Conservation (phyloP, 768 basidiomycete genomes). For the Calocera viscosa region DNA sequence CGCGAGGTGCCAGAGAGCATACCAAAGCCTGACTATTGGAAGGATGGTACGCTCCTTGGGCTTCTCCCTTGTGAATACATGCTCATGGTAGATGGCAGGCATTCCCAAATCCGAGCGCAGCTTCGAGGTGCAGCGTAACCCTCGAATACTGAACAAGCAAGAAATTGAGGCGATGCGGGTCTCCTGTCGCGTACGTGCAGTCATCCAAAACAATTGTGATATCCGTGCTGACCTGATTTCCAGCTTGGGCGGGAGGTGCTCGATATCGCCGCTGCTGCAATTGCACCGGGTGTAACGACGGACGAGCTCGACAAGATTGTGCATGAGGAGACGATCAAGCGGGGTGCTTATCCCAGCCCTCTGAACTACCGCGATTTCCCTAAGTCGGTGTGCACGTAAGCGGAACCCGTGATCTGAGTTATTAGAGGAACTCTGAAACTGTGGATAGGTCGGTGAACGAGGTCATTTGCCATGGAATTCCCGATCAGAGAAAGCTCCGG, state of each 20-base stretch:
- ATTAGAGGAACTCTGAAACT: not conserved
- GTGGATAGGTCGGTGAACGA: slow-evolving; percentile 72
- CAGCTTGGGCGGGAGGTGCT: slow-evolving; percentile 88
- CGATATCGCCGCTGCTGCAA: slow-evolving; percentile 73
- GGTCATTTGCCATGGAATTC: slow-evolving; percentile 93
- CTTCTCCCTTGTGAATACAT: too few relatives aligned
- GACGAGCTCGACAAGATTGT: slow-evolving; percentile 91
- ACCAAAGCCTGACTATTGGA: slow-evolving; percentile 76
- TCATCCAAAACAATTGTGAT: not conserved
- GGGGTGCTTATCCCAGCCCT: slow-evolving; percentile 87
- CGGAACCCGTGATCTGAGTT: slow-evolving; percentile 17
- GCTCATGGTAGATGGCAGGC: too few relatives aligned
- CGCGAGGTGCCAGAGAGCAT: slow-evolving; percentile 75
- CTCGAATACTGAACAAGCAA: slow-evolving; percentile 50
- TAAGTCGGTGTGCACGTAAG: slow-evolving; percentile 93
- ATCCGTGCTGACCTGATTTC: slow-evolving; percentile 5
- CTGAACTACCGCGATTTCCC: slow-evolving; percentile 84
- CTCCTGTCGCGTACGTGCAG: slow-evolving; percentile 60
- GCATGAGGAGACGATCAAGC: slow-evolving; percentile 79
- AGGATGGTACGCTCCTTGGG: slow-evolving; percentile 41
- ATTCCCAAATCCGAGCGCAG: slow-evolving; percentile 38
- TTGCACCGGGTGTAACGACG: slow-evolving; percentile 87
- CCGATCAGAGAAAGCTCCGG: slow-evolving; percentile 65
- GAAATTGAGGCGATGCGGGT: slow-evolving; percentile 84
- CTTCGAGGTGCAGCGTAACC: slow-evolving; percentile 42